These are phyloP conservation scores for Gracilariopsis chorda DNA, from an alignment of 23 red algal species.

Conservation along the genomic window DNA sequence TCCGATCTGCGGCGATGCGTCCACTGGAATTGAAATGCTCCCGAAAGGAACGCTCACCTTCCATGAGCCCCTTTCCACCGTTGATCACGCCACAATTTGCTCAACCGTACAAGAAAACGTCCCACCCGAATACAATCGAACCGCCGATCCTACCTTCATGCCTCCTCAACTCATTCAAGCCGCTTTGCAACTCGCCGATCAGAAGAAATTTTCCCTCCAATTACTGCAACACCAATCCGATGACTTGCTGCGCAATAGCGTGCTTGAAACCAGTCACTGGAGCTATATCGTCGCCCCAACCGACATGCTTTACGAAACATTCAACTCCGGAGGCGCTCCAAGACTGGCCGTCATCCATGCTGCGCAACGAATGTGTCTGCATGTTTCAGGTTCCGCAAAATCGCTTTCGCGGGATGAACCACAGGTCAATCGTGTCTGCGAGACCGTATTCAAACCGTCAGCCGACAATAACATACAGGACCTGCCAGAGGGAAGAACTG, in stretches of 20 bases:
- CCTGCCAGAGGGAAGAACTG: conserved; percentile 39
- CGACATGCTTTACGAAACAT: not conserved
- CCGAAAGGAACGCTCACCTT: not conserved
- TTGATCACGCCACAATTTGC: not conserved
- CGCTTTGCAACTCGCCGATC: not conserved
- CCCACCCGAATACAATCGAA: not conserved
- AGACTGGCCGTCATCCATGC: conserved; percentile 22
- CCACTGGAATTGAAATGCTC: not conserved
- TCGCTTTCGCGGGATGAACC: not conserved
- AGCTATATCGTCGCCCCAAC: conserved; percentile 12
- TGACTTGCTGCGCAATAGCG: not conserved
- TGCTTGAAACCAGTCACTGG: conserved; percentile 51
- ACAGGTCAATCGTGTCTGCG: not conserved
- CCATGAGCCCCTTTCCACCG: not conserved
- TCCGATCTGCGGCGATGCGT: not conserved
- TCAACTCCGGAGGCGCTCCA: not conserved
- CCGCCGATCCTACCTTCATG: not conserved
- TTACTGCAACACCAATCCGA: not conserved
- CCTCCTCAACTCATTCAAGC: not conserved
- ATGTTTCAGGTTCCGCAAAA: conserved; percentile 21
- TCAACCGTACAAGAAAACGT: not conserved
- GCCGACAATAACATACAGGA: not conserved
- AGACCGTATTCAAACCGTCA: not conserved
- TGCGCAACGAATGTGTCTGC: not conserved
- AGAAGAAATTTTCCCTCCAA: not conserved